These are phyloP conservation scores for Pythium plurisporium DNA, from an alignment of 352 stramenopile genomes.

Conservation along the genomic window DNA sequence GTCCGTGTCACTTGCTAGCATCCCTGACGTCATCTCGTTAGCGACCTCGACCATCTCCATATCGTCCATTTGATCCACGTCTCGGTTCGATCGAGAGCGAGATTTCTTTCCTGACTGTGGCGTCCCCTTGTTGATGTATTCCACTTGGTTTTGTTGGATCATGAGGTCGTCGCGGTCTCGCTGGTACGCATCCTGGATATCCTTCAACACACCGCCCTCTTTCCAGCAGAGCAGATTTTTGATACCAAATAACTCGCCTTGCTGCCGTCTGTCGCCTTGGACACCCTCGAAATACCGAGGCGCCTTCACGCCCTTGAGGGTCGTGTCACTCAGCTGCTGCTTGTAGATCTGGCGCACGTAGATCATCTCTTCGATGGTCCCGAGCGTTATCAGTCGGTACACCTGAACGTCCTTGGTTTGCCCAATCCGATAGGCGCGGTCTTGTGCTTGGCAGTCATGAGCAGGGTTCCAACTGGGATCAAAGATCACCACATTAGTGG, in stretches of 20 bases:
- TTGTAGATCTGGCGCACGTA: conserved; percentile 87
- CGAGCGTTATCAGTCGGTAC: conserved; percentile 78
- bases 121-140: conserved; percentile 28
- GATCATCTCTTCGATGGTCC: conserved; percentile 88
- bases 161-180: conserved; percentile 40
- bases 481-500: conserved; percentile 85
- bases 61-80: conserved; percentile 14
- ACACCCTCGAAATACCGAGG: conserved; percentile 80
- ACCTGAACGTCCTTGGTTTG: conserved; percentile 85
- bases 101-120: conserved; percentile 12
- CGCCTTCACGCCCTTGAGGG: conserved; percentile 59
- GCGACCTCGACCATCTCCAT: conserved; percentile 35
- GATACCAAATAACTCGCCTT: conserved; percentile 77
- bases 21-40: conserved; percentile 35
- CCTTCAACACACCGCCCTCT: conserved; percentile 63
- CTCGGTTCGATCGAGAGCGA: conserved; percentile 5
- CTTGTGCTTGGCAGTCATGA: conserved; percentile 79
- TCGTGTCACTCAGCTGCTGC: conserved; percentile 79
- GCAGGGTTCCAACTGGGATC: conserved; percentile 87
- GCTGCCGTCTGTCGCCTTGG: conserved; percentile 63
- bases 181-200: conserved; percentile 68
- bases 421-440: conserved; percentile 81
- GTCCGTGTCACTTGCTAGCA: conserved; percentile 13
- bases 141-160: conserved; percentile 52
- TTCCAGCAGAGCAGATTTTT: conserved; percentile 75